Evolutionary conservation across 805 yeast species (phyloP).

Genomic region (Yarrowia bubula): DNA sequence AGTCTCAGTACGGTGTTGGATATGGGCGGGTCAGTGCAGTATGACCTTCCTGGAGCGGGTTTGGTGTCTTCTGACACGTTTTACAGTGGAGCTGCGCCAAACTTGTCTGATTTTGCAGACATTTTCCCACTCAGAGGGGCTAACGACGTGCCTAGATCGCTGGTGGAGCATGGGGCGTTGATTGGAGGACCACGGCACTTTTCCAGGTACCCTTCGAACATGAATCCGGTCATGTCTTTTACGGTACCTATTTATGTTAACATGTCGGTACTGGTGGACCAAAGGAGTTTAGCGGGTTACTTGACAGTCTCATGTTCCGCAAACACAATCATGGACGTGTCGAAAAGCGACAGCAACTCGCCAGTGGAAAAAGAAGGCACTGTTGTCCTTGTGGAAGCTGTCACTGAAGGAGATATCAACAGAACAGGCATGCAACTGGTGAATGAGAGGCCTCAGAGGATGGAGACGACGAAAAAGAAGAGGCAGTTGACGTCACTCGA

Average conservation of each 20-base stretch:
- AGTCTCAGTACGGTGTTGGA: conserved; percentile 49
- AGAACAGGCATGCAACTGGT: conserved; percentile 5
- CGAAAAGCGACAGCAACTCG: conserved; percentile 43
- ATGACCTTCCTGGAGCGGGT: background rate
- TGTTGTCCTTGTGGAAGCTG: conserved; percentile 32
- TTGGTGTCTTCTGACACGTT: background rate
- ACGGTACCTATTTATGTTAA: conserved; percentile 75
- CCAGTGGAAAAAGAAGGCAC: conserved; percentile 40
- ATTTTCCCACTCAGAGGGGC: conserved; percentile 15
- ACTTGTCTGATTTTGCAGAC: background rate
- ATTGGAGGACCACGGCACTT: conserved; percentile 3
- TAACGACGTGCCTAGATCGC: background rate
- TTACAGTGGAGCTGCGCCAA: conserved; percentile 9
- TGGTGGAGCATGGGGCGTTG: conserved; percentile 3
- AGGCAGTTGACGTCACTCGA: background rate
- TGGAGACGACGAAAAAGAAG: background rate
- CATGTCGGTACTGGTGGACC: conserved; percentile 61
- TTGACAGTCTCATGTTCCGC: conserved; percentile 48
- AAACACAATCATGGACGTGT: conserved; percentile 49
- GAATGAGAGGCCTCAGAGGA: background rate
- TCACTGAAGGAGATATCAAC: conserved; percentile 32
- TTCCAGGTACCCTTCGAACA: background rate
- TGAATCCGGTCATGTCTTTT: conserved; percentile 56
- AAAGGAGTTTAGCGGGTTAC: conserved; percentile 66
- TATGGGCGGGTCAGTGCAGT: conserved; percentile 15